These are phyloP conservation scores for Talaromyces rugulosus DNA, from an alignment of 2,329 filamentous ascomycete species.

Conservation along the genomic window DNA sequence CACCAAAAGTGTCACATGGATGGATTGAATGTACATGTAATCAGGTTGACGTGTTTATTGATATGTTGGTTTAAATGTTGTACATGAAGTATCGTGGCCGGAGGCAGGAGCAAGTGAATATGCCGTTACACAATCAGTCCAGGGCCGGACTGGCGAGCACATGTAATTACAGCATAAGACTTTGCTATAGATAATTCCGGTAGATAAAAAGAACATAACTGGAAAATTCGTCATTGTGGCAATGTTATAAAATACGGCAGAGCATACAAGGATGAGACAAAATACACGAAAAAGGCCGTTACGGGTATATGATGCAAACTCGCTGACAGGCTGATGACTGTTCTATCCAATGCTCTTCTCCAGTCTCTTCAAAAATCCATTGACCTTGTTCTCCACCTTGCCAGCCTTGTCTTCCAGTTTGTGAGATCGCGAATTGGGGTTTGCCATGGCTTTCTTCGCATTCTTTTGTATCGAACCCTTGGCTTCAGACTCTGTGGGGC, in stretches of 20 bases:
- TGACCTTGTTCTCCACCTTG: constrained; percentile 40
- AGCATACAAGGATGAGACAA: not conserved
- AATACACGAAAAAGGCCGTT: constrained; percentile 5
- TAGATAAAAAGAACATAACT: not conserved
- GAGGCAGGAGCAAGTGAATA: too few relatives aligned
- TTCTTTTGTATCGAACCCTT: constrained; percentile 32
- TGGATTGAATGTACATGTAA: not conserved
- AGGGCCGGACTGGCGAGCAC: too few relatives aligned
- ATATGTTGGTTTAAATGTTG: too few relatives aligned
- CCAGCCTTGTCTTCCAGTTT: constrained; percentile 35
- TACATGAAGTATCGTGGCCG: too few relatives aligned
- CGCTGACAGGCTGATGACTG: not conserved
- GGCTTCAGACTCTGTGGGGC: constrained; percentile 42
- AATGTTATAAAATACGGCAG: not conserved
- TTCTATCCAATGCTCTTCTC: constrained; percentile 36
- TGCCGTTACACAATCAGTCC: too few relatives aligned
- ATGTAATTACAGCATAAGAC: too few relatives aligned
- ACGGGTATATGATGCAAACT: constrained; percentile 1
- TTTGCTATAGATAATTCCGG: not conserved
- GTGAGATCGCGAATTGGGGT: constrained; percentile 28
- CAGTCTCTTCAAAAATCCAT: constrained; percentile 43
- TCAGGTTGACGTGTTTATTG: too few relatives aligned
- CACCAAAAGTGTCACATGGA: constrained; percentile 50
- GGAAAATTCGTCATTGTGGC: not conserved
- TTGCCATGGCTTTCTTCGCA: constrained; percentile 29